A percentile compares a stretch with the other conserved stretches of the same genome.
phyloP scores from a whole-genome alignment of 176 grass and related monocot species.

The Oryza meyeriana region DNA sequence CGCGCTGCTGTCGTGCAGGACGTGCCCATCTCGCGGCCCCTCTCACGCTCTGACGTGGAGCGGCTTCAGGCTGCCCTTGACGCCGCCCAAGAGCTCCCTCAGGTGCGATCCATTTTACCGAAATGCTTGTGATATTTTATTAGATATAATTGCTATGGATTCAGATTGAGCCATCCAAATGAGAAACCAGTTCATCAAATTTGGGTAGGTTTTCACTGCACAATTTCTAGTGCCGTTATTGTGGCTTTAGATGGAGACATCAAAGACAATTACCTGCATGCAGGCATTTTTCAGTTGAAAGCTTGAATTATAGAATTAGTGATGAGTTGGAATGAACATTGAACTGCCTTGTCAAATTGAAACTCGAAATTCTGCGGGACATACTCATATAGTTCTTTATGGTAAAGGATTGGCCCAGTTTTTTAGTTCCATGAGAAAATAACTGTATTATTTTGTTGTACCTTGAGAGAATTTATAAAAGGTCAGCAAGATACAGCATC shows the following conservation, averaged over 20 bases:
- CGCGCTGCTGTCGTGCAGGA: slow-evolving; percentile 92
- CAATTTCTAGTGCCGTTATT: background rate
- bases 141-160: background rate
- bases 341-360: background rate
- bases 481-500: background rate
- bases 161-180: background rate
- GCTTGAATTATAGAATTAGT: background rate
- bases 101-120: slow-evolving; percentile 39
- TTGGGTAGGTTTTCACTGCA: background rate
- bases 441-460: background rate
- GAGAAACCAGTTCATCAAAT: background rate
- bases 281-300: background rate
- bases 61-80: slow-evolving; percentile 72
- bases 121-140: background rate
- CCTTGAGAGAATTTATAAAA: background rate
- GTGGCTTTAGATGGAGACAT: background rate
- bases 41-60: slow-evolving; percentile 66
- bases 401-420: background rate
- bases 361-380: background rate
- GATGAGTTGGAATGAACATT: background rate
- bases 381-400: slow-evolving; percentile 5
- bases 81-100: slow-evolving; percentile 76
- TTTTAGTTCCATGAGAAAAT: background rate
- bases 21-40: slow-evolving; percentile 86
- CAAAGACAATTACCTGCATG: background rate